A percentile compares a stretch with the other conserved stretches of the same genome.
phyloP scores from a whole-genome alignment of 306 rosid species.

The Vachellia pachyceras region DNA sequence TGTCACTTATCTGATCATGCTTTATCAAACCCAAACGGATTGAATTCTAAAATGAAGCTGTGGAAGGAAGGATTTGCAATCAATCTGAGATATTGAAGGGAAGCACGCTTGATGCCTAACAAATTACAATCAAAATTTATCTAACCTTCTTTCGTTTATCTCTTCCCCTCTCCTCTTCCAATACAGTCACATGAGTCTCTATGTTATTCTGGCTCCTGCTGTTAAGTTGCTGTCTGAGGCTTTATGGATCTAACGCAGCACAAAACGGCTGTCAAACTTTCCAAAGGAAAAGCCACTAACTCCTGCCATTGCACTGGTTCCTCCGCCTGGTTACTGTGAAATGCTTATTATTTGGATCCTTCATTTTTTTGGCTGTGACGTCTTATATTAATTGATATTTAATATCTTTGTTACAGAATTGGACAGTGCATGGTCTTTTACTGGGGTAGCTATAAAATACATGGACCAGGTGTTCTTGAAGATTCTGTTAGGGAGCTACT shows the following conservation, averaged over 20 bases:
- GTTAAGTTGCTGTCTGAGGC: conserved; percentile 13
- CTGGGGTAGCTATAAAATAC: conserved; percentile 91
- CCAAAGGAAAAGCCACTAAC: not conserved
- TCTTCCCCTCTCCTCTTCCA: not conserved
- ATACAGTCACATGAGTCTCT: not conserved
- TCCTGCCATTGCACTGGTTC: conserved; percentile 6
- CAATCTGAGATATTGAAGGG: conserved; percentile 24
- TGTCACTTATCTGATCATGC: conserved; percentile 35
- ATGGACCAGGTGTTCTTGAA: conserved; percentile 75
- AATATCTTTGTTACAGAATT: conserved; percentile 66
- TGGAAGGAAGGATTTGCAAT: conserved; percentile 18
- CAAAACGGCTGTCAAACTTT: not conserved
- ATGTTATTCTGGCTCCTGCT: conserved; percentile 16
- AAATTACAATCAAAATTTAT: conserved; percentile 10
- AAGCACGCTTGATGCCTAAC: not conserved
- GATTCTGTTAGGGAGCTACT: conserved; percentile 80
- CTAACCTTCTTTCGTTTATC: conserved; percentile 11
- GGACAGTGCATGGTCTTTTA: conserved; percentile 99
- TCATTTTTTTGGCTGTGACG: conserved; percentile 1
- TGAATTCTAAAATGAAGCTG: conserved; percentile 15
- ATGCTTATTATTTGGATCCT: not conserved
- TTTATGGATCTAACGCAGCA: not conserved
- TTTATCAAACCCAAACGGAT: conserved; percentile 7
- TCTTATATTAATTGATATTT: conserved; percentile 10
- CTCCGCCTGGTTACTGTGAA: not conserved